These are phyloP conservation scores for Striga hermonthica DNA, from an alignment of 305 asterid species.

Conservation along the genomic window DNA sequence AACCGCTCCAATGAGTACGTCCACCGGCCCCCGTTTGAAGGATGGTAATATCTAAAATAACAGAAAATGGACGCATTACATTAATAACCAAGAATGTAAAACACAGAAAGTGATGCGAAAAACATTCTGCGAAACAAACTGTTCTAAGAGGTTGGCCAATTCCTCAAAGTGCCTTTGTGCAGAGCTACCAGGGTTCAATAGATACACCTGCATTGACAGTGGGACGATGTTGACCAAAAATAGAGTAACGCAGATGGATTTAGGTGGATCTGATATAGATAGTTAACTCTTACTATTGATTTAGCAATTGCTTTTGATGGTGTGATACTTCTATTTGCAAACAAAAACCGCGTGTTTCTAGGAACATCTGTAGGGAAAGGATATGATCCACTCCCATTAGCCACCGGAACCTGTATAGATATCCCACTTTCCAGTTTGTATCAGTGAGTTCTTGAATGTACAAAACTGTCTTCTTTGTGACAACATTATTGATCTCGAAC, in stretches of 20 bases:
- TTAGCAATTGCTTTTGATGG: conserved; percentile 92
- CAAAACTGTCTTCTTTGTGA: conserved; percentile 20
- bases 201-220: conserved; percentile 71
- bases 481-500: conserved; percentile 20
- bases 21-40: conserved; percentile 99
- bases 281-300: conserved; percentile 72
- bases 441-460: conserved; percentile 15
- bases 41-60: conserved; percentile 84
- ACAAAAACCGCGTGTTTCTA: conserved; percentile 83
- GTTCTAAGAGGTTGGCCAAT: conserved; percentile 95
- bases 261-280: conserved; percentile 29
- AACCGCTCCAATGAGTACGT: conserved; percentile 82
- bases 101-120: conserved; percentile 22
- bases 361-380: conserved; percentile 92
- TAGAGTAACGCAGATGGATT: conserved; percentile 16
- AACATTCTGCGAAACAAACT: conserved; percentile 62
- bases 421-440: conserved; percentile 26
- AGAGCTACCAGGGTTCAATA: conserved; percentile 83
- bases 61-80: conserved; percentile 17
- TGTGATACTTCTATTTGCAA: conserved; percentile 69
- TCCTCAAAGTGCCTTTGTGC: conserved; percentile 74
- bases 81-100: conserved; percentile 29
- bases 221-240: conserved; percentile 30
- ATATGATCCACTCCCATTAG: conserved; percentile 84
- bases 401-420: conserved; percentile 90